A percentile compares a stretch with the other conserved stretches of the same genome.
Evolutionary conservation across 1,139 yeast genomes (phyloP).

Genomic region (Yamadazyma jaroonii): DNA sequence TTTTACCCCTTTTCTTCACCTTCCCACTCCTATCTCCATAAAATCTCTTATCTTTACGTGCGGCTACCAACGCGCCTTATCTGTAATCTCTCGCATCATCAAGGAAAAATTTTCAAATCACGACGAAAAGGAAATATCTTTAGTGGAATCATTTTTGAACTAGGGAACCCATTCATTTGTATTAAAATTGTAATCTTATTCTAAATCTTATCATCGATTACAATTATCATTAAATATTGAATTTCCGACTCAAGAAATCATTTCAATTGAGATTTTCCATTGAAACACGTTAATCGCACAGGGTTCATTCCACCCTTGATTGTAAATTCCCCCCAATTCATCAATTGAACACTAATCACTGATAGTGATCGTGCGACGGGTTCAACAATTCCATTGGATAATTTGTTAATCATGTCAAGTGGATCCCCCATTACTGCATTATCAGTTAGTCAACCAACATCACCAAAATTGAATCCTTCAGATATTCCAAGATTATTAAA

Average conservation of each 20-base stretch:
- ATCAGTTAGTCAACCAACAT: constrained; percentile 2
- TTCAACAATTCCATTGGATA: too few species aligned
- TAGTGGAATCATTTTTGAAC: too few species aligned
- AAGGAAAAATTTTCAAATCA: constrained; percentile 2
- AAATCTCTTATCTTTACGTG: not conserved
- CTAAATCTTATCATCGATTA: too few species aligned
- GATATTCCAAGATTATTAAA: constrained; percentile 1
- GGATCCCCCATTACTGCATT: constrained; percentile 2
- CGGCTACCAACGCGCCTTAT: not conserved
- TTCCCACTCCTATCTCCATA: not conserved
- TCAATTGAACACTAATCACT: not conserved
- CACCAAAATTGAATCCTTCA: constrained; percentile 2
- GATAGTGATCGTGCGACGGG: too few species aligned
- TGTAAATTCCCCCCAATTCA: too few species aligned
- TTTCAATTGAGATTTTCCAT: too few species aligned
- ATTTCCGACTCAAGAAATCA: too few species aligned
- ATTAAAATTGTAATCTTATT: too few species aligned
- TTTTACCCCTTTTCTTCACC: not conserved
- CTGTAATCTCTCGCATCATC: constrained; percentile 4
- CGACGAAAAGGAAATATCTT: not conserved
- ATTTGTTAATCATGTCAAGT: constrained; percentile 3
- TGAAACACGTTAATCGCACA: too few species aligned
- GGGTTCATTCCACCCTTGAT: too few species aligned
- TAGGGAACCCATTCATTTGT: too few species aligned
- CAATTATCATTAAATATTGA: too few species aligned